These are phyloP conservation scores for Bruguiera sexangula DNA, from an alignment of 345 rosid genomes.

Conservation along the genomic window DNA sequence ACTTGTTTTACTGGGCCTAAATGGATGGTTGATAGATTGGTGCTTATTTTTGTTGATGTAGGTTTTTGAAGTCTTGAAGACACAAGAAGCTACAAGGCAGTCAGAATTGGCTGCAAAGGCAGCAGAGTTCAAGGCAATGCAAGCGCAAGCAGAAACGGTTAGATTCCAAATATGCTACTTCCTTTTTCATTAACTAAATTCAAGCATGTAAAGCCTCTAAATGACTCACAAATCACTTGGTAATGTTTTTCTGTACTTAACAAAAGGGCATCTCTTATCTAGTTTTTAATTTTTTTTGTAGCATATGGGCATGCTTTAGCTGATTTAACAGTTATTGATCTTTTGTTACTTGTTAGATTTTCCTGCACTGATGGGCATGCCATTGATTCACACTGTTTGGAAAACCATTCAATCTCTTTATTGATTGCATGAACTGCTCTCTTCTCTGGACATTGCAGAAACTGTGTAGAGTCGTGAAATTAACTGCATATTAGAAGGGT, in stretches of 20 bases:
- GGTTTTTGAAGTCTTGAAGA: constrained; percentile 77
- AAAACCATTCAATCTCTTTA: not conserved
- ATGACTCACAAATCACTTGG: too few relatives aligned
- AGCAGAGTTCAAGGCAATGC: constrained; percentile 77
- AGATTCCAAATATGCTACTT: constrained; percentile 15
- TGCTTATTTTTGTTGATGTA: constrained; percentile 22
- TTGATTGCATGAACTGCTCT: too few relatives aligned
- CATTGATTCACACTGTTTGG: not conserved
- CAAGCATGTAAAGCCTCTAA: too few relatives aligned
- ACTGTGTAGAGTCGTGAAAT: too few relatives aligned
- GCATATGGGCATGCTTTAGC: not conserved
- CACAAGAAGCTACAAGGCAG: constrained; percentile 78
- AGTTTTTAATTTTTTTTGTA: not conserved
- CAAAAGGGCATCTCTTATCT: not conserved
- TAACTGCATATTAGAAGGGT: too few relatives aligned
- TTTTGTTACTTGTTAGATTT: not conserved
- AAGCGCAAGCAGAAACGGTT: constrained; percentile 91
- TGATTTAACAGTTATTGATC: not conserved
- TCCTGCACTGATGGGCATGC: not conserved
- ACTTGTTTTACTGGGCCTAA: not conserved
- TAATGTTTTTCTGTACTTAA: too few relatives aligned
- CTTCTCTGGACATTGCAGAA: too few relatives aligned
- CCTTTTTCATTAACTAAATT: not conserved
- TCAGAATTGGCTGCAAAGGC: constrained; percentile 58
- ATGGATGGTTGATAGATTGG: not conserved